These are phyloP conservation scores for Emmonsia crescens DNA, from an alignment of 2,329 filamentous ascomycete species.

Conservation along the genomic window DNA sequence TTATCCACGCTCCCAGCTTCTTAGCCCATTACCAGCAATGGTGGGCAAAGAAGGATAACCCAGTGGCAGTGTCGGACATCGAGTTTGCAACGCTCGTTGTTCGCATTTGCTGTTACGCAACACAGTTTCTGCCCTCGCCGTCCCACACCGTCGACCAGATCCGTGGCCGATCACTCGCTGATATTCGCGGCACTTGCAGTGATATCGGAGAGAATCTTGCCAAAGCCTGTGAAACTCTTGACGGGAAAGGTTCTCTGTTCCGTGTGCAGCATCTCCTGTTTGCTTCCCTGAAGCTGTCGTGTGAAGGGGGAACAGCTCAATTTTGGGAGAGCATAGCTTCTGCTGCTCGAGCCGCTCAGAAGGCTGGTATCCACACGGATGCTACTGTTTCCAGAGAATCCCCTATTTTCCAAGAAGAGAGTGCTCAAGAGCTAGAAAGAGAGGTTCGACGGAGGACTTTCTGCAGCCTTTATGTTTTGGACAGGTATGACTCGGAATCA, in stretches of 20 bases:
- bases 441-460: neutral
- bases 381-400: neutral
- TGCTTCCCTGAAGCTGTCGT: neutral
- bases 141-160: neutral
- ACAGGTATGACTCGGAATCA: neutral
- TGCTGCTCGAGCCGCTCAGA: slow-evolving; percentile 1
- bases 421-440: neutral
- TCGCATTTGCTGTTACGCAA: neutral
- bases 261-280: neutral
- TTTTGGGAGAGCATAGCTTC: neutral
- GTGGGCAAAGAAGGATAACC: neutral
- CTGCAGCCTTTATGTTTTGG: neutral
- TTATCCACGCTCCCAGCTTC: neutral
- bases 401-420: neutral
- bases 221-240: neutral
- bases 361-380: neutral
- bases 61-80: neutral
- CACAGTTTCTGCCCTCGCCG: neutral
- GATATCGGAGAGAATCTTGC: neutral
- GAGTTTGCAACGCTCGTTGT: neutral
- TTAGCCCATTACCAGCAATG: neutral
- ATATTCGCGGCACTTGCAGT: neutral
- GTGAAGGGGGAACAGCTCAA: slow-evolving; percentile 1
- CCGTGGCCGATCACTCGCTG: neutral
- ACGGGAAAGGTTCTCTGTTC: neutral